Base-by-base conservation (phyloP, 2,329 filamentous ascomycete species). In the Aspergillus nomiae region DNA sequence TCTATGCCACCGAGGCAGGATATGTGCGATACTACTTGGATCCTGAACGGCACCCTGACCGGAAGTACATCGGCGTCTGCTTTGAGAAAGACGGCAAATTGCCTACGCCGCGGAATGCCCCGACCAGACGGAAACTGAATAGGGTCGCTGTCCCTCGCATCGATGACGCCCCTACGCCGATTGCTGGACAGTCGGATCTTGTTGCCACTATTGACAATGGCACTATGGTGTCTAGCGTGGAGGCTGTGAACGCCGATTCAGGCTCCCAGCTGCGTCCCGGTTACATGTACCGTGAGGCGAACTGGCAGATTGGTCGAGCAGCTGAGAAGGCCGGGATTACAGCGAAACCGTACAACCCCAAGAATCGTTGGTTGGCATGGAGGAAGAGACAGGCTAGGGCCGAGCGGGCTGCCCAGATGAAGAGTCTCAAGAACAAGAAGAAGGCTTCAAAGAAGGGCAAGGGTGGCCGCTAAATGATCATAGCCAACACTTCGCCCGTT, bases 21-120 rank as follows among this genome's bases (percentile, higher is more conserved):
- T 99, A 96, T 79, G 95, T 99, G 64, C 93, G 95, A 72, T 99
- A 97, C 86, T 99, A 99, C 84, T 89, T 90, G 74, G 94, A 99
- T 76, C 93, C 94, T 0, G 79, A 85, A 36, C 86, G 84, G 63
- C 92, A 98, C 78, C 91, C 94, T 0, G 91, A 92, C 69, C 87
- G 94, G 64, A 92, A 96, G 78, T 99, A 94, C 83, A 99, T 99
- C 73, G 95, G 95, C 65, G 90, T 99, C 24, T 91, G 91, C 38
- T 94, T 97, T 78, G 86, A 94, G 76, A 92, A 92, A 74, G 83
- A 89, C 19, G 92, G 96, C 72, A 87, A 84, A 36, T 87, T 99
- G 1, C 95, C 95, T 0, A 88, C 91, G 73, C 89, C 92, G 0
- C 81, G 79, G 30, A 90, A 94, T 75, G 90, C 90, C 4, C 87